Evolutionary conservation across 2,329 filamentous ascomycete species (phyloP).

Genomic region (Xylariaceae sp.): DNA sequence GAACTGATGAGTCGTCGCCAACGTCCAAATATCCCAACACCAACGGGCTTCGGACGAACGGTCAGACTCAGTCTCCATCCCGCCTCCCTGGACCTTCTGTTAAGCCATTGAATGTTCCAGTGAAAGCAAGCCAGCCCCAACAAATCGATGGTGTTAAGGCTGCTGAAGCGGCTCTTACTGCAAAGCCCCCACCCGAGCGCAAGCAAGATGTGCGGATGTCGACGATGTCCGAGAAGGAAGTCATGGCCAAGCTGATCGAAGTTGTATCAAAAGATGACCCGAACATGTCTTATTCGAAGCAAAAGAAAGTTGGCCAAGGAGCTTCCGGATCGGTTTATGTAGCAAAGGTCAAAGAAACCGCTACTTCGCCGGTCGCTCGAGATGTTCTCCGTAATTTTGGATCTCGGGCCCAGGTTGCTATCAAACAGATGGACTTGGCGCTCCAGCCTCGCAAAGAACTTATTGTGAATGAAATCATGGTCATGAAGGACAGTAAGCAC

Average conservation of each 20-base stretch:
- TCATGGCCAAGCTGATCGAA: constrained; percentile 92
- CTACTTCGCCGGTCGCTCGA: constrained; percentile 74
- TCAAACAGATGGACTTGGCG: constrained; percentile 99
- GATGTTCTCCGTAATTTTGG: constrained; percentile 77
- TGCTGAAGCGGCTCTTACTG: constrained; percentile 81
- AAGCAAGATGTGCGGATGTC: constrained; percentile 97
- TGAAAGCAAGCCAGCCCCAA: constrained; percentile 54
- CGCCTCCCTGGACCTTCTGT: constrained; percentile 61
- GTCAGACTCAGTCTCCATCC: constrained; percentile 43
- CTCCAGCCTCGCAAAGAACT: constrained; percentile 96
- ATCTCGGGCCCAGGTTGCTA: constrained; percentile 82
- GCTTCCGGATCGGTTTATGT: constrained; percentile 98
- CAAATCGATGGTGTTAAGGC: constrained; percentile 73
- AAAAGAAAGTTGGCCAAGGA: constrained; percentile 99
- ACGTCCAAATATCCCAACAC: constrained; percentile 55
- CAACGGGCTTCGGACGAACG: constrained; percentile 47
- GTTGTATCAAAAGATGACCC: constrained; percentile 95
- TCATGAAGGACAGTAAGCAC: constrained; percentile 99
- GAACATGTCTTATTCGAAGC: constrained; percentile 93
- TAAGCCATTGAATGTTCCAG: constrained; percentile 74
- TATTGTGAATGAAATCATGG: constrained; percentile 99
- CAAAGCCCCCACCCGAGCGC: constrained; percentile 71
- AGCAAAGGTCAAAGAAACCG: constrained; percentile 86
- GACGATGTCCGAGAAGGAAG: constrained; percentile 93
- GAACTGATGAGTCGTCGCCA: constrained; percentile 46